Base-by-base conservation (phyloP, 257 asterid genomes). In the Solanum virginianum region DNA sequence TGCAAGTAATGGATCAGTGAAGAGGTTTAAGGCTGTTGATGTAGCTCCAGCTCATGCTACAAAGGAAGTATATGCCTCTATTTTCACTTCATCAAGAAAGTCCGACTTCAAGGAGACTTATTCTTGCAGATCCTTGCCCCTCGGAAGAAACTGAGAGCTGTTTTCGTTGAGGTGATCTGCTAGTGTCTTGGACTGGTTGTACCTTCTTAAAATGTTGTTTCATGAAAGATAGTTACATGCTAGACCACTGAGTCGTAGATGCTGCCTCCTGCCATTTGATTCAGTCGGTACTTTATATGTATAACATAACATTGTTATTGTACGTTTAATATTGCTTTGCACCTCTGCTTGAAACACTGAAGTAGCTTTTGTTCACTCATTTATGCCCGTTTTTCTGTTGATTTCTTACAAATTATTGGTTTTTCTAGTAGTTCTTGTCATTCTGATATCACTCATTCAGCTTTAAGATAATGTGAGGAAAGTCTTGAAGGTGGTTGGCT, bases 1-100 rank as follows among this genome's bases (percentile, higher is more conserved):
- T 66, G 18, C 43, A 26, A 90, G 84, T 10, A 91, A 89, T 24
- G 91, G 88, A 18, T 79, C 90, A 20, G 84, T 16, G 59, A 96
- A 96, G 93, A 90, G 91, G 92, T 88, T 90, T 24, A 95, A 93
- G 91, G 93, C 96, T 10, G 88, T 87, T 74, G 93, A 90, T 86
- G 45, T 68, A 41, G 95, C 92, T 36, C 98, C 98, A 8, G 90
- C 92, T 65, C 89, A 92, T 87, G 97, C 98, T 4, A 97, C 91
- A 14, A 89, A 86, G 86, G 93, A 89, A 17, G 93, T 97, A 22
- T 95, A 97, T 87, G 95, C 93, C 1, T 97, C 98, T 8, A 88
- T 97, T 71, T 97, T 97, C 88, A 95, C 98, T 70, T 97, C 99
- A 5, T 94, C 98, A 2, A 92, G 86, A 89, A 95, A 94, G 89